Percentiles rank a stretch among this genome's conserved stretches.
Evolutionary conservation across 805 yeast genomes (phyloP).

Genomic region (Vanderwaltozyma yarrowii): DNA sequence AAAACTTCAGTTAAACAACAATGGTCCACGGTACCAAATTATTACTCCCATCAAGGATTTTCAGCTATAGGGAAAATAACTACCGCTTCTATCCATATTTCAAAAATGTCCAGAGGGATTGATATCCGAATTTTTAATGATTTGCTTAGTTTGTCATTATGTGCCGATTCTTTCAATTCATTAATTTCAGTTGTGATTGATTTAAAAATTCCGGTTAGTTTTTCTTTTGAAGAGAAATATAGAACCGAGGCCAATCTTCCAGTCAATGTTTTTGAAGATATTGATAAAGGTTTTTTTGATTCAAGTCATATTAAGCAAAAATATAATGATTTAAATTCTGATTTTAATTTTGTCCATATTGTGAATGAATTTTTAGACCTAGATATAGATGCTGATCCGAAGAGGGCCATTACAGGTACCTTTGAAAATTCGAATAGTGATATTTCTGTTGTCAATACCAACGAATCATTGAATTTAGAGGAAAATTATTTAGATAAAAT

Average conservation of each 20-base stretch:
- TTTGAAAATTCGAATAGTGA: neutral
- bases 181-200: slow-evolving; percentile 59
- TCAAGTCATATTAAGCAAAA: slow-evolving; percentile 7
- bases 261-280: slow-evolving; percentile 33
- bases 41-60: slow-evolving; percentile 21
- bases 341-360: slow-evolving; percentile 7
- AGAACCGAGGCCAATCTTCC: slow-evolving; percentile 25
- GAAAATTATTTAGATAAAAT: slow-evolving; percentile 12
- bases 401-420: neutral
- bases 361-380: slow-evolving; percentile 12
- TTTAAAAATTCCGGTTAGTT: slow-evolving; percentile 55
- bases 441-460: neutral
- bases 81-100: neutral
- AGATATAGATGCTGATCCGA: no score
- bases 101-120: neutral
- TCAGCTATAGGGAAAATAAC: slow-evolving; percentile 17
- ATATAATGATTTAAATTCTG: slow-evolving; percentile 12
- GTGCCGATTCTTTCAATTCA: slow-evolving; percentile 81
- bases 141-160: slow-evolving; percentile 35
- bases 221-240: slow-evolving; percentile 51
- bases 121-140: neutral
- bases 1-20: slow-evolving; percentile 3
- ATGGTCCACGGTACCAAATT: slow-evolving; percentile 7
- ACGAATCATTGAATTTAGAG: slow-evolving; percentile 4
- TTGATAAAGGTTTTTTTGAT: slow-evolving; percentile 25